These are phyloP conservation scores for Punica granatum DNA, from an alignment of 345 rosid species.

Conservation along the genomic window DNA sequence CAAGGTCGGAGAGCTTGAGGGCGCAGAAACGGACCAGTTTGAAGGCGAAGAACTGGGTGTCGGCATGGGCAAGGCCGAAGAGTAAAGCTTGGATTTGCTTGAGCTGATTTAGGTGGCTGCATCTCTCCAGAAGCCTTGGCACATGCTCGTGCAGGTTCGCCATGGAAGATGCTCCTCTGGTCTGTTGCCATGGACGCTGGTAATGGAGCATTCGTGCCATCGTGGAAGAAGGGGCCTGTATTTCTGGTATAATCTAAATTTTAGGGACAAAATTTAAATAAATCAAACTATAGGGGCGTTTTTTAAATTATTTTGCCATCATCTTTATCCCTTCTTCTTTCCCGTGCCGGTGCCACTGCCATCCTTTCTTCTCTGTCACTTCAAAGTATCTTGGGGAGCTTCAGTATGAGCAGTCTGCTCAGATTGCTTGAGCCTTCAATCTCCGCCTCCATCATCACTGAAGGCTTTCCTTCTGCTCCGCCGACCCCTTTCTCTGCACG, in stretches of 20 bases:
- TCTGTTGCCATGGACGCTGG: too few species aligned
- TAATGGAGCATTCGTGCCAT: too few species aligned
- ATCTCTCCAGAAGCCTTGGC: constrained; percentile 31
- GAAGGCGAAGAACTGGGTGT: constrained; percentile 55
- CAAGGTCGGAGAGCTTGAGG: constrained; percentile 42
- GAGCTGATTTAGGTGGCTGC: constrained; percentile 48
- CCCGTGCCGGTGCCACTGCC: background rate
- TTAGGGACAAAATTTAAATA: background rate
- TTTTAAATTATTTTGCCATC: background rate
- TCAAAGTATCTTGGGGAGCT: background rate
- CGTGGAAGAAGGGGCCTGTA: too few species aligned
- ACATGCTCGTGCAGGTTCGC: constrained; percentile 29
- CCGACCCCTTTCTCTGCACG: background rate
- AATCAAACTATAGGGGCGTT: background rate
- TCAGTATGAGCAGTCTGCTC: constrained; percentile 6
- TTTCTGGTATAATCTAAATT: too few species aligned
- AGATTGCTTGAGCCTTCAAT: background rate
- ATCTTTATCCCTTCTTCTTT: background rate
- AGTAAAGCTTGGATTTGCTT: constrained; percentile 69
- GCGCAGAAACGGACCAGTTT: constrained; percentile 72
- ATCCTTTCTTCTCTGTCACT: background rate
- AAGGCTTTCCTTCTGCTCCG: background rate
- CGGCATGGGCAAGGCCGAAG: constrained; percentile 43
- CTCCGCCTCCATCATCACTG: background rate
- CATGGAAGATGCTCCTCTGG: too few species aligned